These are phyloP conservation scores for Pseudogymnoascus sp. DNA, from an alignment of 2,329 filamentous ascomycete species.

Conservation along the genomic window DNA sequence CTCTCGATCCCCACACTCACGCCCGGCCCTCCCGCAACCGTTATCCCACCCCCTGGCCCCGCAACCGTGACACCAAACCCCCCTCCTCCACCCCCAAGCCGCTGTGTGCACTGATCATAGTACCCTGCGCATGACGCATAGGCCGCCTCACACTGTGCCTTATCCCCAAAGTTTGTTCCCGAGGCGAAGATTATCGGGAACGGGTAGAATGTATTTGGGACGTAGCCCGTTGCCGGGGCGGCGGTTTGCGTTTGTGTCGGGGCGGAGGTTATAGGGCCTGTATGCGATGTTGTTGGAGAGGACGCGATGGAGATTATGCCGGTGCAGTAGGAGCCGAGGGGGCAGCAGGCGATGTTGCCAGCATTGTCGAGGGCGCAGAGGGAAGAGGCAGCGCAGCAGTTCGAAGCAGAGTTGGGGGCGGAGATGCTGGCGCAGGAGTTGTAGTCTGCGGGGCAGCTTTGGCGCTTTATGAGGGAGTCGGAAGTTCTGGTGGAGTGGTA, in stretches of 20 bases:
- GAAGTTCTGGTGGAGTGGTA: not conserved
- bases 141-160: slow-evolving; percentile 43
- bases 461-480: slow-evolving; percentile 21
- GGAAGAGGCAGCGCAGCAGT: slow-evolving; percentile 24
- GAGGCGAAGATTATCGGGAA: slow-evolving; percentile 44
- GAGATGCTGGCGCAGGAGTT: slow-evolving; percentile 25
- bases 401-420: slow-evolving; percentile 21
- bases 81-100: slow-evolving; percentile 34
- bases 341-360: slow-evolving; percentile 27
- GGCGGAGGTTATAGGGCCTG: slow-evolving; percentile 5
- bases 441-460: slow-evolving; percentile 25
- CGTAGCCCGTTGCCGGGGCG: slow-evolving; percentile 38
- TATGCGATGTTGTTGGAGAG: slow-evolving; percentile 11
- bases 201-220: slow-evolving; percentile 49
- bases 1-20: slow-evolving; percentile 34
- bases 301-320: slow-evolving; percentile 20
- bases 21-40: slow-evolving; percentile 33
- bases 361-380: slow-evolving; percentile 25
- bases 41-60: slow-evolving; percentile 45
- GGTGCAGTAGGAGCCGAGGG: slow-evolving; percentile 26
- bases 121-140: slow-evolving; percentile 43
- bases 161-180: slow-evolving; percentile 41
- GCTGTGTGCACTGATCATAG: slow-evolving; percentile 44
- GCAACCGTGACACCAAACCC: slow-evolving; percentile 46
- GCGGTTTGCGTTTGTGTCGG: slow-evolving; percentile 15